Conservation (phyloP, 345 rosid species). For the Populus euphratica region DNA sequence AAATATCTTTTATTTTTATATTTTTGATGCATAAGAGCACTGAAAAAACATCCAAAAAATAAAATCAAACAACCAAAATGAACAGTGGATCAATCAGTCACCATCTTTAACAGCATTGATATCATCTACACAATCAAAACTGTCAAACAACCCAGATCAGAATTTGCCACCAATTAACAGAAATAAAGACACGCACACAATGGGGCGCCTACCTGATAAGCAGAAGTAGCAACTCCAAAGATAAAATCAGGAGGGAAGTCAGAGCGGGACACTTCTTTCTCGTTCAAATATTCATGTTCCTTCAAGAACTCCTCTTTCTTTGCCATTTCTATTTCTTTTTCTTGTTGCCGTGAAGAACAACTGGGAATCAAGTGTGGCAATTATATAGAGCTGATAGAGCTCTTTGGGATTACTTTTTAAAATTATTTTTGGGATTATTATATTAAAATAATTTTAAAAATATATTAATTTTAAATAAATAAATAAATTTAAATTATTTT, state of each 20-base stretch:
- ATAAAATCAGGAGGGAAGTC: slow-evolving; percentile 53
- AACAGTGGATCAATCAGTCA: not conserved
- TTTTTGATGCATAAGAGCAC: too few relatives aligned
- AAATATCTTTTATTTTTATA: too few relatives aligned
- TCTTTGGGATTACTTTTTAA: too few relatives aligned
- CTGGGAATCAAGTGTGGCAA: too few relatives aligned
- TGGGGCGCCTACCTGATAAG: slow-evolving; percentile 43
- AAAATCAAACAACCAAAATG: too few relatives aligned
- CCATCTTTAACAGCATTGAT: not conserved
- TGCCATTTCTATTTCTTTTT: slow-evolving; percentile 14
- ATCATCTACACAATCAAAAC: not conserved
- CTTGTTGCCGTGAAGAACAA: not conserved
- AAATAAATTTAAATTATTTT: too few relatives aligned
- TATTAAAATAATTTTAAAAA: too few relatives aligned
- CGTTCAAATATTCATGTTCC: slow-evolving; percentile 6
- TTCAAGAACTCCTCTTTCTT: slow-evolving; percentile 30
- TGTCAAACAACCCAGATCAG: slow-evolving; percentile 1
- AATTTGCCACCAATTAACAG: not conserved
- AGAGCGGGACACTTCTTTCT: slow-evolving; percentile 23
- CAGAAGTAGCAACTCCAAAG: slow-evolving; percentile 63
- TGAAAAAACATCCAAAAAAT: too few relatives aligned
- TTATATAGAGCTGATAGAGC: too few relatives aligned
- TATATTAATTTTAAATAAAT: too few relatives aligned
- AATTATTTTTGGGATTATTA: too few relatives aligned
- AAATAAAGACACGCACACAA: not conserved